These are phyloP conservation scores for Tirmania nivea DNA, from an alignment of 495 filamentous ascomycete genomes.

Conservation along the genomic window DNA sequence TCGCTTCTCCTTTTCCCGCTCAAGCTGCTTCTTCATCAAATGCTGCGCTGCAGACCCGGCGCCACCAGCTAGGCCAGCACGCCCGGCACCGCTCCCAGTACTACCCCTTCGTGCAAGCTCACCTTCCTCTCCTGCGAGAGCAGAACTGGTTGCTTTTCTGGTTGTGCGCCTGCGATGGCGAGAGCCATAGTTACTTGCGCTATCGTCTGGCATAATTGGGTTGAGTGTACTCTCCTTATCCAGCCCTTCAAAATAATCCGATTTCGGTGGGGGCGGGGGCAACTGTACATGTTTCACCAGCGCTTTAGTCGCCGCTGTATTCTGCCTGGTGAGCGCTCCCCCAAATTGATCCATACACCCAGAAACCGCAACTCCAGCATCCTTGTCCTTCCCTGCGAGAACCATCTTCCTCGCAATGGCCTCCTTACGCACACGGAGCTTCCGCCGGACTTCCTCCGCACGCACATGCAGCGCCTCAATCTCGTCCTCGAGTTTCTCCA, in stretches of 20 bases:
- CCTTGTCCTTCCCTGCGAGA: slow-evolving; percentile 7
- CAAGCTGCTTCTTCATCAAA: slow-evolving; percentile 5
- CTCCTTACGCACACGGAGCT: slow-evolving; percentile 47
- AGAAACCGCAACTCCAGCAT: not conserved
- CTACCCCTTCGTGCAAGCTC: not conserved
- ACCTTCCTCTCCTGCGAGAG: not conserved
- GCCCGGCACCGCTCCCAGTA: slow-evolving; percentile 2
- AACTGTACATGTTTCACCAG: not conserved
- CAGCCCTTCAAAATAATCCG: slow-evolving; percentile 16
- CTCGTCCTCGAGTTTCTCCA: slow-evolving; percentile 87
- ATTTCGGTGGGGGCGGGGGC: not conserved
- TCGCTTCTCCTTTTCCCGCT: slow-evolving; percentile 5
- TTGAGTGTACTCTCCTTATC: slow-evolving; percentile 13
- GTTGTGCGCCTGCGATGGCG: slow-evolving; percentile 8
- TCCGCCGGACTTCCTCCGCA: slow-evolving; percentile 59
- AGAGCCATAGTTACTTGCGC: slow-evolving; percentile 63
- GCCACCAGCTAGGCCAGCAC: slow-evolving; percentile 6
- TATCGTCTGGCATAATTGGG: slow-evolving; percentile 33
- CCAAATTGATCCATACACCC: not conserved
- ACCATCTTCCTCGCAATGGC: slow-evolving; percentile 47
- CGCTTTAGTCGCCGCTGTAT: not conserved
- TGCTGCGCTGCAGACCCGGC: not conserved
- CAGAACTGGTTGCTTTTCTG: not conserved
- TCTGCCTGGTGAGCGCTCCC: not conserved
- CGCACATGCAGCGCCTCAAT: slow-evolving; percentile 78